phyloP scores from a whole-genome alignment of 2,329 filamentous ascomycete species.

The Bretziella fagacearum region DNA sequence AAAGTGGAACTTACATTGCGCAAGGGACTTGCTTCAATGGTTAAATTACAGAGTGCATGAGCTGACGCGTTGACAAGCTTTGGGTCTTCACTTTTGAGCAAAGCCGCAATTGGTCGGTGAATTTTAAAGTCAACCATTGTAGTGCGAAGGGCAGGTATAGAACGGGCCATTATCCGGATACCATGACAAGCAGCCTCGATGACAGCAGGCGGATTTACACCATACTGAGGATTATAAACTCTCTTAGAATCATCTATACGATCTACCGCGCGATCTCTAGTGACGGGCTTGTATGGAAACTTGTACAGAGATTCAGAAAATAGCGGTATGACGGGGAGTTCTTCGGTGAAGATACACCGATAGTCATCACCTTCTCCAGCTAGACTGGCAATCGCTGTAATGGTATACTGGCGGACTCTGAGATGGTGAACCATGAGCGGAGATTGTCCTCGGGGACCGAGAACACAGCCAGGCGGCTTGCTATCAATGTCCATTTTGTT shows the following conservation, averaged over 20 bases:
- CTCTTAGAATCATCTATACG: not conserved
- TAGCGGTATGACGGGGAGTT: slow-evolving; percentile 55
- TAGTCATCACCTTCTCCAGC: slow-evolving; percentile 69
- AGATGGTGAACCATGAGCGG: slow-evolving; percentile 50
- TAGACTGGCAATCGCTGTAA: slow-evolving; percentile 69
- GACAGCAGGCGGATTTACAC: slow-evolving; percentile 57
- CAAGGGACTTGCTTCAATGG: not conserved
- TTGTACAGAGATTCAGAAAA: slow-evolving; percentile 62
- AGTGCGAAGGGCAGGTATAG: slow-evolving; percentile 68
- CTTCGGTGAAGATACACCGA: slow-evolving; percentile 64
- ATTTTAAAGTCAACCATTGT: slow-evolving; percentile 75
- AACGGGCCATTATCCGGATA: slow-evolving; percentile 65
- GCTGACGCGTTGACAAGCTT: not conserved
- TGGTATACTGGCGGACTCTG: slow-evolving; percentile 54
- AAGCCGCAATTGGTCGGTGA: slow-evolving; percentile 46
- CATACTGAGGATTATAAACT: slow-evolving; percentile 33
- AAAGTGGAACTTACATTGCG: not conserved
- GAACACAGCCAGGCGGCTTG: too few relatives aligned
- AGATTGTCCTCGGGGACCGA: slow-evolving; percentile 43
- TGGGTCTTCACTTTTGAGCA: not conserved
- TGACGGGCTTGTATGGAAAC: slow-evolving; percentile 35
- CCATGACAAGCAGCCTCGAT: slow-evolving; percentile 74
- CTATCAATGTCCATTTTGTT: too few relatives aligned
- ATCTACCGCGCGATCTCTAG: slow-evolving; percentile 27
- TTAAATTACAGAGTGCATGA: not conserved